A percentile compares a stretch with the other conserved stretches of the same genome.
phyloP scores from a whole-genome alignment of 805 yeast genomes.

The Candida boleticola region DNA sequence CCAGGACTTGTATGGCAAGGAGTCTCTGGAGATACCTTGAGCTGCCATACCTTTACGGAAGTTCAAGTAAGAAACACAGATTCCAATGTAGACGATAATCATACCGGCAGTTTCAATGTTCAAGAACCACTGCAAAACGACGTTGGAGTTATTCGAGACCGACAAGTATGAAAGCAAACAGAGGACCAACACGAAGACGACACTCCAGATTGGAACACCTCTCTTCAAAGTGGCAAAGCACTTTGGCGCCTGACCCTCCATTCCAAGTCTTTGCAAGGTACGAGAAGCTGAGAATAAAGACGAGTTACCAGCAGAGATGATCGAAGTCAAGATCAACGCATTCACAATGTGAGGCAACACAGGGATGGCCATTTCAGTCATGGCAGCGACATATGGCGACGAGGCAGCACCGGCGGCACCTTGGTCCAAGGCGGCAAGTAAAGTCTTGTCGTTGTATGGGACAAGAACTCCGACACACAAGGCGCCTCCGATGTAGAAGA shows the following conservation, averaged over 20 bases:
- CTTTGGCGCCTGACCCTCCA: conserved; percentile 55
- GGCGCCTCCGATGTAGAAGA: conserved; percentile 66
- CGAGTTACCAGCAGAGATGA: conserved; percentile 79
- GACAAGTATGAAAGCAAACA: conserved; percentile 66
- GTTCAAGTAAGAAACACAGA: conserved; percentile 61
- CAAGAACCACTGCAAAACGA: conserved; percentile 69
- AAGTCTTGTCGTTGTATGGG: conserved; percentile 56
- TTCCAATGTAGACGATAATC: conserved; percentile 70
- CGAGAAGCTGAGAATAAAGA: conserved; percentile 72
- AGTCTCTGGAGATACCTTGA: conserved; percentile 65
- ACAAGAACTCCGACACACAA: conserved; percentile 70
- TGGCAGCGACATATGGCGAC: conserved; percentile 75
- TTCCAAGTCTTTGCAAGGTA: conserved; percentile 61
- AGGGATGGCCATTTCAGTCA: conserved; percentile 62
- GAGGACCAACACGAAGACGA: conserved; percentile 53
- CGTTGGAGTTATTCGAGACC: conserved; percentile 47
- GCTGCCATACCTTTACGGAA: conserved; percentile 63
- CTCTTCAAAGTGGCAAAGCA: conserved; percentile 48
- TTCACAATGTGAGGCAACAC: conserved; percentile 69
- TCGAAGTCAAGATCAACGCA: conserved; percentile 63
- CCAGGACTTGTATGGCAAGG: conserved; percentile 69
- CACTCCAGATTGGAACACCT: conserved; percentile 65
- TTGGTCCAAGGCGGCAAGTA: conserved; percentile 45
- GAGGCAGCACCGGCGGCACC: conserved; percentile 30
- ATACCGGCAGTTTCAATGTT: conserved; percentile 77